Evolutionary conservation across 2,329 filamentous ascomycete genomes (phyloP), one percentile per base, ranked within the genome.

Genomic region (Alternaria sp.): DNA sequence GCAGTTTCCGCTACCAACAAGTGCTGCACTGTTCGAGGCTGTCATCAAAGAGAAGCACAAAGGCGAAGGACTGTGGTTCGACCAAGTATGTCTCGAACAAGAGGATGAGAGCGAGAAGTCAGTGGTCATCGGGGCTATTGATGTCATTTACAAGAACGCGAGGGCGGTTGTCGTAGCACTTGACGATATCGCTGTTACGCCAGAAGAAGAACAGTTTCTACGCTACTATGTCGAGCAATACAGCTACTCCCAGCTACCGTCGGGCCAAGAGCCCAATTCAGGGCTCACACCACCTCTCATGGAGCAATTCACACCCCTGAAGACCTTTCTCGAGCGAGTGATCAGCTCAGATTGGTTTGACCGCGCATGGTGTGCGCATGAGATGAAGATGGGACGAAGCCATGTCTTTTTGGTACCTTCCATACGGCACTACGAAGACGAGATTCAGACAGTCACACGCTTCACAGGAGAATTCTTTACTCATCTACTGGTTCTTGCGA

Each of bases 81-180:
- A 83, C 60, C 81, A 82, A 61, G 79, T 82, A 8, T 82, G 79
- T 65, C 80, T 82, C 57, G 74, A 81, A 46, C 78, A 81, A 54
- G 74, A 80, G 3, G 75, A 78, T 38, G 76, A 81, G 43, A 60
- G 59, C 1, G 81, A 82, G 61, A 80, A 74, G 45, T 77, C 74
- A 1, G 69, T 74, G n/a, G 73, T 77, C 1, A 77, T 82, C 57
- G 79, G 77, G 20, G 74, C 78, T 1, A 81, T 82, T 68, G 80
- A 82, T 51, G 68, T 73, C 57, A 78, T 83, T 5, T 83, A 82
- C 67, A 67, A 73, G 36, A 81, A 78, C 34, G 80, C 81, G 5
- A 72, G 80, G 18, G 50, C 74, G 1, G 79, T 82, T 2, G 72
- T 82, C 3, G 77, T 81, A 20, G 79, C 75, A 12, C 69, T 83